Evolutionary conservation across 2,329 filamentous ascomycete species (phyloP).

Genomic region (Colletotrichum sp.): DNA sequence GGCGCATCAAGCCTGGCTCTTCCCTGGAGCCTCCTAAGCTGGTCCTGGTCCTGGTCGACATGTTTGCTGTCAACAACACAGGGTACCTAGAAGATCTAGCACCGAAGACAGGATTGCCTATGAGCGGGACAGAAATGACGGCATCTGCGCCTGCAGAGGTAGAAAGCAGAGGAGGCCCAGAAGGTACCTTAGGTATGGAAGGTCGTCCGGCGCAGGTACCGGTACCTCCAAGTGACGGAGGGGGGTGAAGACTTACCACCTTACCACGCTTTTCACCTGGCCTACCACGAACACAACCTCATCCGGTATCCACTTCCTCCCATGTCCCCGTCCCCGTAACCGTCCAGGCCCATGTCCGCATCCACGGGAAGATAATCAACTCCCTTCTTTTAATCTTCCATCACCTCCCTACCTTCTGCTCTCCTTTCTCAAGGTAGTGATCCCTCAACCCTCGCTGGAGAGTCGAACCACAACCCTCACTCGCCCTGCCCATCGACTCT

Average conservation of each 20-base stretch:
- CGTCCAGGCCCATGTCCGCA: neutral
- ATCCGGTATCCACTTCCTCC: slow-evolving; percentile 12
- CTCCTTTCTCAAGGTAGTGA: neutral
- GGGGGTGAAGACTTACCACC: neutral
- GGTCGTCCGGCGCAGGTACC: neutral
- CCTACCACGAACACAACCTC: slow-evolving; percentile 3
- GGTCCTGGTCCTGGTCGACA: neutral
- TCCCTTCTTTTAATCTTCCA: slow-evolving; percentile 16
- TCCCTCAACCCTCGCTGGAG: slow-evolving; percentile 4
- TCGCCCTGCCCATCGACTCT: neutral
- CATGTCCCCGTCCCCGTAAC: neutral
- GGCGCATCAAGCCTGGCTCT: neutral
- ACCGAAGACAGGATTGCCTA: neutral
- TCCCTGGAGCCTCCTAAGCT: neutral
- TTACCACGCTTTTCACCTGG: neutral
- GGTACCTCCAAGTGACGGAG: slow-evolving; percentile 3
- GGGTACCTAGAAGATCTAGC: neutral
- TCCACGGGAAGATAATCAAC: neutral
- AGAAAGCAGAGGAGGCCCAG: neutral
- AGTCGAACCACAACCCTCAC: neutral
- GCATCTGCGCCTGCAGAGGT: neutral
- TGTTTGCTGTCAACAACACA: neutral
- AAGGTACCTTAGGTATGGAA: neutral
- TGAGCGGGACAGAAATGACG: neutral
- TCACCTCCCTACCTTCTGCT: neutral